phyloP scores from a whole-genome alignment of 306 rosid species.

The Citrullus amarus region DNA sequence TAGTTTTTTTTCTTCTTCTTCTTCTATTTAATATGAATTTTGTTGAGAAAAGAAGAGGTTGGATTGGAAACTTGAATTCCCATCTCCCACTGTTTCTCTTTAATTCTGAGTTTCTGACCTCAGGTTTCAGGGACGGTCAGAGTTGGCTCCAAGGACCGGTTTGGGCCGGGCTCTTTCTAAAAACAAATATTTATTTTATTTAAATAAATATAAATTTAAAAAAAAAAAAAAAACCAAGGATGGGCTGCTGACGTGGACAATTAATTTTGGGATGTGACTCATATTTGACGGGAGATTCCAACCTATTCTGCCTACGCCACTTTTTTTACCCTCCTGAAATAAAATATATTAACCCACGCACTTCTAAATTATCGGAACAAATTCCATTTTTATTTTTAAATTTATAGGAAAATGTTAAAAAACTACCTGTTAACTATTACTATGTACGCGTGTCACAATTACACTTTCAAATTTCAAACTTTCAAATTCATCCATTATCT shows the following conservation, averaged over 20 bases:
- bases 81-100: background rate
- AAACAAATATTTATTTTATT: background rate
- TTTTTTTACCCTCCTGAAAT: background rate
- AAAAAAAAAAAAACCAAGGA: too few species aligned
- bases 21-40: background rate
- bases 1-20: background rate
- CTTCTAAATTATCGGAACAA: background rate
- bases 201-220: background rate
- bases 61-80: background rate
- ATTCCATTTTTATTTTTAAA: background rate
- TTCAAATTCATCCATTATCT: too few species aligned
- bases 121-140: background rate
- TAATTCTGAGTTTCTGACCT: background rate
- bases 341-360: background rate
- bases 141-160: background rate
- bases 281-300: background rate
- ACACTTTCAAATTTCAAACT: too few species aligned
- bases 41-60: background rate
- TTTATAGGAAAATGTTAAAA: too few species aligned
- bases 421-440: too few species aligned
- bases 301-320: background rate
- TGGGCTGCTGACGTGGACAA: background rate
- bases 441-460: too few species aligned
- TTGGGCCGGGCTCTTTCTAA: background rate
- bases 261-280: slow-evolving; percentile 9